Percentiles rank a stretch among this genome's conserved stretches.
phyloP scores from a whole-genome alignment of 2,329 filamentous ascomycete species.

The Xylariaceae sp. region DNA sequence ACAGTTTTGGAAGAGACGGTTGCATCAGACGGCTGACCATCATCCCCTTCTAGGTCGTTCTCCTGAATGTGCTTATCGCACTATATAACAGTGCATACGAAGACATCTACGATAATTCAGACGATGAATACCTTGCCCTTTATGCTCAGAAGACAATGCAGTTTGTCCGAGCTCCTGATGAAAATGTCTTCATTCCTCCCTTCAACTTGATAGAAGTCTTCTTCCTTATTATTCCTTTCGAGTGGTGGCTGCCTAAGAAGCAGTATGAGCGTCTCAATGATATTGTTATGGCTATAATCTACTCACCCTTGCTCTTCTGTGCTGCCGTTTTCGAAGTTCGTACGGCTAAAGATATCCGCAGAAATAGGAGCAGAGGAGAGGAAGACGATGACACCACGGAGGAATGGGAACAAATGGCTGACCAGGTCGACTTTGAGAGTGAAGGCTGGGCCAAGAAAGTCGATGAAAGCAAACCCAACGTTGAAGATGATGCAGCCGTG shows the following conservation, averaged over 20 bases:
- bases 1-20: not conserved
- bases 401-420: constrained; percentile 88
- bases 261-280: constrained; percentile 86
- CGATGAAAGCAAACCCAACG: constrained; percentile 75
- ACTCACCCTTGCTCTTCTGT: constrained; percentile 80
- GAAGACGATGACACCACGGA: constrained; percentile 87
- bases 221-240: constrained; percentile 76
- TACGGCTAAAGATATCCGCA: constrained; percentile 68
- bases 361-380: constrained; percentile 80
- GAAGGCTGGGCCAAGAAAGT: constrained; percentile 88
- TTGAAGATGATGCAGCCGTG: constrained; percentile 79
- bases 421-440: constrained; percentile 76
- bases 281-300: constrained; percentile 82
- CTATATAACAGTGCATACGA: constrained; percentile 97
- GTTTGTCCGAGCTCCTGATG: constrained; percentile 93
- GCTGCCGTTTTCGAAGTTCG: constrained; percentile 75
- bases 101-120: constrained; percentile 90
- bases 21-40: not conserved
- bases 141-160: constrained; percentile 96
- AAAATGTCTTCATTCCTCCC: constrained; percentile 97
- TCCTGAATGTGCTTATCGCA: constrained; percentile 95
- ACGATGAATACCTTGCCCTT: constrained; percentile 93
- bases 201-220: constrained; percentile 94
- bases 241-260: constrained; percentile 89
- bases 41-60: constrained; percentile 54